These are phyloP conservation scores for Codiaeum variegatum DNA, from an alignment of 441 rosid genomes.

Conservation along the genomic window DNA sequence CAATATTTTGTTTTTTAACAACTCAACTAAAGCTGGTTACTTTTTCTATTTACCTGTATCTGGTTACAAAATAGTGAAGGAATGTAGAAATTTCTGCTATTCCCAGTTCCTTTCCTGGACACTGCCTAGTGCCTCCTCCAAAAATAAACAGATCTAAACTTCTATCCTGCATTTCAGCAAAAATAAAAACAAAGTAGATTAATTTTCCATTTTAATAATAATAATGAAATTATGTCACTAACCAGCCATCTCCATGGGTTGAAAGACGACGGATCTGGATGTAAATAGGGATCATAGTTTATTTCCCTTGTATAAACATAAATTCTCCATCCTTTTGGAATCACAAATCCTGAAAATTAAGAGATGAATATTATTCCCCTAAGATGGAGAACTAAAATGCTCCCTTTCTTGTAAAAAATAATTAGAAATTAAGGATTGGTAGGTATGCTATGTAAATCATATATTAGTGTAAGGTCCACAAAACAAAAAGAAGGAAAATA, in stretches of 20 bases:
- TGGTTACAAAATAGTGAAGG: conserved; percentile 76
- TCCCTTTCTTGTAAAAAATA: conserved; percentile 30
- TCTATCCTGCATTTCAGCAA: conserved; percentile 60
- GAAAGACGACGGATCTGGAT: conserved; percentile 67
- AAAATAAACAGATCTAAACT: conserved; percentile 62
- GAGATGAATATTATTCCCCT: too few relatives aligned
- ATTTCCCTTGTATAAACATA: conserved; percentile 86
- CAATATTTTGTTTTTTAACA: too few relatives aligned
- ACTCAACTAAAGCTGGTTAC: background rate
- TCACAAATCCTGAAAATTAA: conserved; percentile 52
- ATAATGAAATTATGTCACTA: conserved; percentile 17
- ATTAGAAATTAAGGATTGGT: conserved; percentile 39
- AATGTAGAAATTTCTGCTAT: conserved; percentile 74
- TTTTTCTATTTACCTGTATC: conserved; percentile 45
- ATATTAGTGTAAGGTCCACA: conserved; percentile 43
- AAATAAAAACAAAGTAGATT: too few relatives aligned
- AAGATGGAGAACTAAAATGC: too few relatives aligned
- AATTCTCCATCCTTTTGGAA: conserved; percentile 94
- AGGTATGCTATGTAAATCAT: conserved; percentile 47
- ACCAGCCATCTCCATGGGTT: conserved; percentile 97
- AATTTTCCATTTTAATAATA: too few relatives aligned
- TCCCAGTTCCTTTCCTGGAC: conserved; percentile 90
- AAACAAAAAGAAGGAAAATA: conserved; percentile 10
- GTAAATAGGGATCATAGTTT: conserved; percentile 63
- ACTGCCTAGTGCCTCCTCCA: conserved; percentile 79